Conservation (phyloP, 108 stramenopile genomes). For the Cyclostephanos invisitatus region DNA sequence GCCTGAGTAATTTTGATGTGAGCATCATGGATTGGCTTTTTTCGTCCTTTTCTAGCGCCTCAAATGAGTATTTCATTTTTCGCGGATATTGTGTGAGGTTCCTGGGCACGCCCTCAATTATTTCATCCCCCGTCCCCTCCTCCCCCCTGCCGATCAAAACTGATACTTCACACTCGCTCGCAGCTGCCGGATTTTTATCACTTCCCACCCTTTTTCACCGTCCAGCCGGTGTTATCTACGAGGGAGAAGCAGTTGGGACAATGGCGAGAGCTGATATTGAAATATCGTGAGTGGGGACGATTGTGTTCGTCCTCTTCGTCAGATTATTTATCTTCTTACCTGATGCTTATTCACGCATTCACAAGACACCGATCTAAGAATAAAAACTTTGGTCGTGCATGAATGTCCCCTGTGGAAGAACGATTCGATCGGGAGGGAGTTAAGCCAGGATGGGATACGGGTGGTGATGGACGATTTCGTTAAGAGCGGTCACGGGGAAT, state of each 20-base stretch:
- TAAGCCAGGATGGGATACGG: constrained; percentile 54
- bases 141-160: too few species aligned
- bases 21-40: too few species aligned
- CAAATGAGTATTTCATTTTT: too few species aligned
- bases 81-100: too few species aligned
- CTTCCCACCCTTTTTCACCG: constrained; percentile 91
- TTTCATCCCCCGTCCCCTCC: too few species aligned
- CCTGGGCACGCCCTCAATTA: too few species aligned
- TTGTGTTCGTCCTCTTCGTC: not conserved
- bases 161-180: not conserved
- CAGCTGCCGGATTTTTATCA: constrained; percentile 87
- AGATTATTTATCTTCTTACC: not conserved
- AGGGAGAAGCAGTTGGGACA: constrained; percentile 82
- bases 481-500: constrained; percentile 78
- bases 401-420: constrained; percentile 91
- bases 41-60: too few species aligned
- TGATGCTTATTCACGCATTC: too few species aligned
- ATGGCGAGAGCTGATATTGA: constrained; percentile 84
- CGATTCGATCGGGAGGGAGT: constrained; percentile 58
- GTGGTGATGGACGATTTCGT: constrained; percentile 70
- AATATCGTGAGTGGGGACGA: constrained; percentile 54
- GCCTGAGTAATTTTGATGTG: too few species aligned
- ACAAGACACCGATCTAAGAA: constrained; percentile 70
- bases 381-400: constrained; percentile 80
- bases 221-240: constrained; percentile 80